These are phyloP conservation scores for Urostyla sp. DNA, from an alignment of 73 alveolate species.

Conservation along the genomic window DNA sequence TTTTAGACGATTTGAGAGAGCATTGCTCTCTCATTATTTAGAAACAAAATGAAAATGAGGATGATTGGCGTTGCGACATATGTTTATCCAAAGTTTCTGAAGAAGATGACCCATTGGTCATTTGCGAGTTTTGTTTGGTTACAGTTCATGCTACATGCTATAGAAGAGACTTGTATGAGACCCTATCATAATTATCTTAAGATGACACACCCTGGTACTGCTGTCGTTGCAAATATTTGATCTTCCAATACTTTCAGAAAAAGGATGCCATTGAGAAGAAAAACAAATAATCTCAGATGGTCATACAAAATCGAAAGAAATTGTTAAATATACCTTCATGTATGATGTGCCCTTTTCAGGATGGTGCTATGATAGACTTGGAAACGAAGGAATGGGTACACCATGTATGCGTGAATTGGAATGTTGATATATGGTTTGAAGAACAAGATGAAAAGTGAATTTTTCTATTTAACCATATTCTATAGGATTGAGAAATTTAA, in stretches of 20 bases:
- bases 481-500: conserved; percentile 5
- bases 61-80: conserved; percentile 39
- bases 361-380: conserved; percentile 51
- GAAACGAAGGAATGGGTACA: conserved; percentile 62
- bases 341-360: conserved; percentile 34
- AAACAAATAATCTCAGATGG: no score
- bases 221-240: conserved; percentile 37
- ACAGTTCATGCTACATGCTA: conserved; percentile 64
- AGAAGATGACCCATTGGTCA: conserved; percentile 49
- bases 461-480: not conserved
- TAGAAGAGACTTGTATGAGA: conserved; percentile 47
- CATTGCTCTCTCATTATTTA: not conserved
- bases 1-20: not conserved
- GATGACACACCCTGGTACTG: conserved; percentile 63
- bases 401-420: conserved; percentile 62
- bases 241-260: not conserved
- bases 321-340: conserved; percentile 21
- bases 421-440: conserved; percentile 50
- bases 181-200: conserved; percentile 2
- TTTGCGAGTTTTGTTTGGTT: conserved; percentile 49
- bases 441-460: conserved; percentile 34
- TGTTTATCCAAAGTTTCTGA: conserved; percentile 33
- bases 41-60: conserved; percentile 31
- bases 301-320: no score
- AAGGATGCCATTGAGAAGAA: no score